Evolutionary conservation across 257 asterid species (phyloP), one percentile per base, ranked within the genome.

Genomic region (Gentiana straminea): DNA sequence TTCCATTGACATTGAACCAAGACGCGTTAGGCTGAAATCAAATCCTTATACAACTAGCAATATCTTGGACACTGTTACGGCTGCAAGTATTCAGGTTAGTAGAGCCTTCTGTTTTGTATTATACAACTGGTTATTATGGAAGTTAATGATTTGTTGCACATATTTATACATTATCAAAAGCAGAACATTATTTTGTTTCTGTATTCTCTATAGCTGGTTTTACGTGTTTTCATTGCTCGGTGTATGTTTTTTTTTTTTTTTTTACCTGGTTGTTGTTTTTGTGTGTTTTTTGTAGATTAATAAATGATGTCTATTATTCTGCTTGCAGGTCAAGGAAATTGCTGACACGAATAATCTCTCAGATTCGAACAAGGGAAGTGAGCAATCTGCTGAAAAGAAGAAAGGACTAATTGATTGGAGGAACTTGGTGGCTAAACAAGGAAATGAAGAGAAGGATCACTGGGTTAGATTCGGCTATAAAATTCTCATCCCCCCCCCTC

Each of bases 71-170:
- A 70, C 76, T 0, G 97, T 86, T 61, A 76, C 95, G 55, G 93
- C 95, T 15, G 87, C 95, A 52, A 86, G 94, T 82, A 83, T 89
- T 72, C 97, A 89, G 95, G 97, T 89, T 58, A 37, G 44, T 7
- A 13, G n/a, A 58, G 51, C 35, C 11, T 47, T 36, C 36, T 39
- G 4, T 3, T 36, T 33, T 5, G 38, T 51, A 38, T 33, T 58
- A 38, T 33, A 13, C 49, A 41, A 41, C 35, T 41, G 33, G 53
- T 9, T 35, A 32, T 7, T 41, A 41, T 10, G 46, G 8, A 41
- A 41, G 9, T 5, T 5, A 41, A 10, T 41, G 46, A 41, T 5
- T 41, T 41, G 48, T 3, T 36, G 60, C 13, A 49, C 8, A 8
- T 24, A 24, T 24, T 0, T 24, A 8, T 3, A 4, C 50, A 32